phyloP scores from a whole-genome alignment of 257 asterid genomes.

The Pogostemon cablin region DNA sequence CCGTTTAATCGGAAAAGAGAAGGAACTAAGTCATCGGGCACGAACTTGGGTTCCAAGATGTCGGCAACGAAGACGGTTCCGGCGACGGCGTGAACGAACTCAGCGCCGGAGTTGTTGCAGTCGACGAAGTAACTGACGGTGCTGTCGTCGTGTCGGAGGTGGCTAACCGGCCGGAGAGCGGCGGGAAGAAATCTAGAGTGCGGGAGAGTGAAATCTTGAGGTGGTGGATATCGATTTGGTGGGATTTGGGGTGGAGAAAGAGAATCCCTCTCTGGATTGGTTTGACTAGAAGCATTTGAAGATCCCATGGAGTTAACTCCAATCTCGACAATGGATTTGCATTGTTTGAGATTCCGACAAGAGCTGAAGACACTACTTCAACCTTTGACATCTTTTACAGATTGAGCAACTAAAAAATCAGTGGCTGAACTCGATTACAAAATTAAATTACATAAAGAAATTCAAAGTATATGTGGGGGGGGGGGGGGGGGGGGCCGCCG shows the following conservation, averaged over 20 bases:
- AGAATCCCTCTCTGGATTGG: slow-evolving; percentile 34
- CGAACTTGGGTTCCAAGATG: slow-evolving; percentile 22
- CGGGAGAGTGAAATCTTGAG: slow-evolving; percentile 53
- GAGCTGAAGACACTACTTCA: slow-evolving; percentile 16
- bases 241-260: slow-evolving; percentile 18
- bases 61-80: slow-evolving; percentile 22
- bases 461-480: too few relatives aligned
- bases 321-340: not conserved
- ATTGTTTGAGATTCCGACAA: slow-evolving; percentile 20
- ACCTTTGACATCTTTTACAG: slow-evolving; percentile 3
- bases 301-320: slow-evolving; percentile 39
- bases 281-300: not conserved
- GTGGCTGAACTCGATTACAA: too few relatives aligned
- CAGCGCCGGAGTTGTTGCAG: slow-evolving; percentile 37
- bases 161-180: slow-evolving; percentile 57
- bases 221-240: slow-evolving; percentile 22
- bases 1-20: slow-evolving; percentile 42
- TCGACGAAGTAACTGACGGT: slow-evolving; percentile 35
- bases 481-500: too few relatives aligned
- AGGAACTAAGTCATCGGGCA: slow-evolving; percentile 31
- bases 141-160: slow-evolving; percentile 29
- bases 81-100: slow-evolving; percentile 34
- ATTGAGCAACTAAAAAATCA: too few relatives aligned
- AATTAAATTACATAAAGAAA: too few relatives aligned
- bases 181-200: slow-evolving; percentile 54